Conservation (phyloP, 805 yeast genomes). For the Saitoella complicata region DNA sequence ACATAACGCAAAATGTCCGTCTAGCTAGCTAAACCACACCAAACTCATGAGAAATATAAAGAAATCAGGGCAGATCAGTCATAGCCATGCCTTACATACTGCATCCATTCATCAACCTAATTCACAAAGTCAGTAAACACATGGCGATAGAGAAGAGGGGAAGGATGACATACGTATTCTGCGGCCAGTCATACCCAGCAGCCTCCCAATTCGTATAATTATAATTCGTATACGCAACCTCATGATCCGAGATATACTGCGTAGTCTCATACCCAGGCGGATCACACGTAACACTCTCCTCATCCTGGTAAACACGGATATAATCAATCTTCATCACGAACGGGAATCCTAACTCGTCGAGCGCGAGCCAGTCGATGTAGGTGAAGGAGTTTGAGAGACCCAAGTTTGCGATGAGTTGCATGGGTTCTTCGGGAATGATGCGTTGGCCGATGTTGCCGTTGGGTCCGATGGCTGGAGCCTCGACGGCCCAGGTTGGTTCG, state of each 20-base stretch:
- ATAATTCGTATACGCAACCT: constrained; percentile 46
- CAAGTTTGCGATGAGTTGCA: constrained; percentile 73
- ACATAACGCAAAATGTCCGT: no score
- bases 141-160: no score
- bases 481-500: constrained; percentile 55
- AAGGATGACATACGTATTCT: constrained; percentile 3
- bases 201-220: constrained; percentile 55
- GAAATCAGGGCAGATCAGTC: no score
- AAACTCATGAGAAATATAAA: no score
- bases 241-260: constrained; percentile 62
- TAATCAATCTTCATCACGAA: constrained; percentile 60
- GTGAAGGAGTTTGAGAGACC: constrained; percentile 91
- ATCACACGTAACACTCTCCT: constrained; percentile 56
- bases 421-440: constrained; percentile 73
- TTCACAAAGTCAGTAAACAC: no score
- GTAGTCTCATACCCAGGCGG: constrained; percentile 73
- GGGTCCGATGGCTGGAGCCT: constrained; percentile 65
- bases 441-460: constrained; percentile 84
- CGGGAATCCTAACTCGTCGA: constrained; percentile 50
- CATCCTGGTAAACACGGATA: constrained; percentile 84
- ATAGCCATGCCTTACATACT: no score
- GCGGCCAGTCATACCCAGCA: constrained; percentile 12
- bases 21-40: no score
- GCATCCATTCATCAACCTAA: no score
- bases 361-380: constrained; percentile 68